A percentile compares a stretch with the other conserved stretches of the same genome.
Conservation (phyloP, 371 early-diverging fungal species). For the Lichtheimia ramosa region DNA sequence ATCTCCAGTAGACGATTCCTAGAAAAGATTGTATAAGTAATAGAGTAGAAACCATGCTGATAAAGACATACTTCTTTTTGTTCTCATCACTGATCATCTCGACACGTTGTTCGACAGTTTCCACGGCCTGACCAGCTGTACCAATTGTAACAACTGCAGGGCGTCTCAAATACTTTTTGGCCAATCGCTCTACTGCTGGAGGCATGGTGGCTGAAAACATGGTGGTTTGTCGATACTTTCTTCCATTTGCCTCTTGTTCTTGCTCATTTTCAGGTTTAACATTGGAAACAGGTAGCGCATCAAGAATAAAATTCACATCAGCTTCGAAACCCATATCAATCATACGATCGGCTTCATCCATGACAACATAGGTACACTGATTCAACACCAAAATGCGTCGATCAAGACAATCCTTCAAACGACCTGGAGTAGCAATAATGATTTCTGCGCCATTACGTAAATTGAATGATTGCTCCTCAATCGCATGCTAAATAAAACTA, state of each 20-base stretch:
- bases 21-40: constrained; percentile 7
- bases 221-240: constrained; percentile 92
- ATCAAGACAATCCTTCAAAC: constrained; percentile 88
- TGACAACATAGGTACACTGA: constrained; percentile 90
- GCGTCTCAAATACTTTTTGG: constrained; percentile 86
- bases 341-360: constrained; percentile 99
- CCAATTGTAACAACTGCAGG: constrained; percentile 98
- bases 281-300: constrained; percentile 88
- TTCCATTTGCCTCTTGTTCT: constrained; percentile 42
- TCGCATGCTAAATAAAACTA: constrained; percentile 55
- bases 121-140: constrained; percentile 94
- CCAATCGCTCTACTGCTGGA: constrained; percentile 90
- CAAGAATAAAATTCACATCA: constrained; percentile 94
- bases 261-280: constrained; percentile 86
- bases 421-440: constrained; percentile 97
- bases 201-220: constrained; percentile 99
- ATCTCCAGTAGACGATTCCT: constrained; percentile 78
- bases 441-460: constrained; percentile 90
- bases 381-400: constrained; percentile 80
- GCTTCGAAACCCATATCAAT: constrained; percentile 97
- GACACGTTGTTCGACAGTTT: constrained; percentile 92
- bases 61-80: constrained; percentile 70
- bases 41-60: not conserved
- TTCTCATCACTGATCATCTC: constrained; percentile 89
- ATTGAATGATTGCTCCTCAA: constrained; percentile 84